A percentile compares a stretch with the other conserved stretches of the same genome.
Conservation (phyloP, 495 filamentous ascomycete genomes). For the Penicillium waksmanii region DNA sequence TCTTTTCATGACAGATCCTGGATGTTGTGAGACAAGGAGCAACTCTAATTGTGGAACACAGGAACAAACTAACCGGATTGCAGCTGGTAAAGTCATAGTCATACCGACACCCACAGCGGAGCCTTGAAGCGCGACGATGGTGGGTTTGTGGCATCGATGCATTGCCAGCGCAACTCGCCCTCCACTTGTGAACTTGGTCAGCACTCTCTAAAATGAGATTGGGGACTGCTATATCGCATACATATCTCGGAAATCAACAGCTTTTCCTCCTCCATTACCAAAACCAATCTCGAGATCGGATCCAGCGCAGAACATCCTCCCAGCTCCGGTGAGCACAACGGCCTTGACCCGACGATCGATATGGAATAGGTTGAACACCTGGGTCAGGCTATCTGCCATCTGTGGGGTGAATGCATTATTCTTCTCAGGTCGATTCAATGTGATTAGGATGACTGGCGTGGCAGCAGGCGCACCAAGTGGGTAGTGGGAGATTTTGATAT, state of each 20-base stretch:
- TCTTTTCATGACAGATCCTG: conserved; percentile 47
- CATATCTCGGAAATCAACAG: conserved; percentile 29
- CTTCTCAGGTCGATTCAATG: conserved; percentile 56
- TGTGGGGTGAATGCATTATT: conserved; percentile 61
- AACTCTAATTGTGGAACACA: not conserved
- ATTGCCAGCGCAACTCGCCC: conserved; percentile 61
- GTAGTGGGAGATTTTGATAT: conserved; percentile 56
- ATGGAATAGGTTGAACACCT: conserved; percentile 54
- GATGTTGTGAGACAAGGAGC: not conserved
- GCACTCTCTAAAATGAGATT: not conserved
- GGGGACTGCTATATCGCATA: conserved; percentile 6
- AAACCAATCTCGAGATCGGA: conserved; percentile 59
- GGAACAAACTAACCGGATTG: conserved; percentile 40
- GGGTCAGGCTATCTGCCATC: conserved; percentile 56
- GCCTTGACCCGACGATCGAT: conserved; percentile 54
- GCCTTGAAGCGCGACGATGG: conserved; percentile 63
- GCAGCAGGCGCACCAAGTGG: conserved; percentile 43
- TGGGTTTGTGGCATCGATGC: conserved; percentile 61
- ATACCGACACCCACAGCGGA: conserved; percentile 66
- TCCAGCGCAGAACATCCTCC: conserved; percentile 62
- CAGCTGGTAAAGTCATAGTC: conserved; percentile 64
- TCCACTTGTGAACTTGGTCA: conserved; percentile 32
- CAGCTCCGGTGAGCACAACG: conserved; percentile 58
- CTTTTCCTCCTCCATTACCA: conserved; percentile 31
- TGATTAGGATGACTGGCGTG: conserved; percentile 56